Conservation (phyloP, 768 basidiomycete species). For the Imleria badia region DNA sequence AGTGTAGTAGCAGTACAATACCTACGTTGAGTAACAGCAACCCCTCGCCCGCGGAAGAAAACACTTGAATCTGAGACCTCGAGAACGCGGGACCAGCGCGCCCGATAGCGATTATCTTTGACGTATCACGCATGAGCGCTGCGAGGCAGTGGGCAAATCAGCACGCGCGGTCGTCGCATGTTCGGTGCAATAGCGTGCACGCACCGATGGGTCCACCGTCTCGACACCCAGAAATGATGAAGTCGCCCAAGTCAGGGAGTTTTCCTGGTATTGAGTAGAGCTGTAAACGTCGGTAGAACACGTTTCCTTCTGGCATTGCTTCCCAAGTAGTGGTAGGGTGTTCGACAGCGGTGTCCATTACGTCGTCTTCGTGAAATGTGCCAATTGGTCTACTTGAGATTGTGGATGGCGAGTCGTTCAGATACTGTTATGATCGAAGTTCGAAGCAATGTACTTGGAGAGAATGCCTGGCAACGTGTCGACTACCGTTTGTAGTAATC, state of each 20-base stretch:
- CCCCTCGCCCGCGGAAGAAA: slow-evolving; percentile 80
- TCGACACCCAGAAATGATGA: slow-evolving; percentile 75
- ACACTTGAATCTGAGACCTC: slow-evolving; percentile 84
- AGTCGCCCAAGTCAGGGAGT: slow-evolving; percentile 75
- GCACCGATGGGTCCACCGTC: slow-evolving; percentile 89
- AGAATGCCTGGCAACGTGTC: too few relatives aligned
- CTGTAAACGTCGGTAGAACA: slow-evolving; percentile 85
- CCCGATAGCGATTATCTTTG: slow-evolving; percentile 74
- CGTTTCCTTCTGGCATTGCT: slow-evolving; percentile 81
- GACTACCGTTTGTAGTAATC: not conserved
- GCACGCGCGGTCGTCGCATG: not conserved
- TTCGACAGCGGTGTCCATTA: slow-evolving; percentile 45
- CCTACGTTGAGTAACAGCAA: slow-evolving; percentile 70
- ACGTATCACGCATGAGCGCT: slow-evolving; percentile 88
- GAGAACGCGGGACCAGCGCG: slow-evolving; percentile 54
- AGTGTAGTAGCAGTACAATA: slow-evolving; percentile 27
- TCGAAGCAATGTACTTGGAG: not conserved
- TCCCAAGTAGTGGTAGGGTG: slow-evolving; percentile 88
- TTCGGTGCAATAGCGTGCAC: slow-evolving; percentile 9
- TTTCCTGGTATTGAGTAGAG: slow-evolving; percentile 82
- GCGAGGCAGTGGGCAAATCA: not conserved
- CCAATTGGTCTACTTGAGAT: not conserved
- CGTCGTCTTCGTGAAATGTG: not conserved
- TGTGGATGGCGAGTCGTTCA: not conserved
- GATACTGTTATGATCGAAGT: not conserved